Conservation (phyloP, 257 asterid species). For the Jaltomata sinuosa region DNA sequence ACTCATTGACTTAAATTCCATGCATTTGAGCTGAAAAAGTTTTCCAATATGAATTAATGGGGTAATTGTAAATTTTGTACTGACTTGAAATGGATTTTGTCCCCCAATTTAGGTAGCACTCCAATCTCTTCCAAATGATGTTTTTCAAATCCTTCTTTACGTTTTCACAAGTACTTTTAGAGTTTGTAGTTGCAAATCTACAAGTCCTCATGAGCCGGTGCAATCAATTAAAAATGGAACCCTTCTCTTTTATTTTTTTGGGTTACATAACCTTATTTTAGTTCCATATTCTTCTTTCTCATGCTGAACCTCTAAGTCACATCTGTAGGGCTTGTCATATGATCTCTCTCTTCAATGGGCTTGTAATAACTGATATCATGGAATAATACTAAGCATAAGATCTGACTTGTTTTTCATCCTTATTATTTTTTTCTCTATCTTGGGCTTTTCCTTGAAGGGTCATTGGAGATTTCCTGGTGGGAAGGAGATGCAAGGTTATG, state of each 20-base stretch:
- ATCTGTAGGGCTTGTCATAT: neutral
- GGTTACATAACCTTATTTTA: neutral
- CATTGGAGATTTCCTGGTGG: constrained; percentile 99
- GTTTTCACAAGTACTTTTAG: neutral
- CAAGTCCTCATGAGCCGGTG: neutral
- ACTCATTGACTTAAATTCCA: neutral
- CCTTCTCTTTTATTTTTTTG: neutral
- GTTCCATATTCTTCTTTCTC: neutral
- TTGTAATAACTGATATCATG: neutral
- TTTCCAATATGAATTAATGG: neutral
- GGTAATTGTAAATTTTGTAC: neutral
- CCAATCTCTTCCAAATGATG: neutral
- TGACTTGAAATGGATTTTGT: neutral
- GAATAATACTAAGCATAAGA: neutral
- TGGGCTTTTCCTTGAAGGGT: constrained; percentile 49
- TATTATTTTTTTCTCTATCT: neutral
- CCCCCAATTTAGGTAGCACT: neutral
- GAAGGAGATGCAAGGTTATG: constrained; percentile 96
- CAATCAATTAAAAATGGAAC: neutral
- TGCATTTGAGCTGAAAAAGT: neutral
- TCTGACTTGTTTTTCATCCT: neutral
- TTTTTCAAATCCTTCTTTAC: neutral
- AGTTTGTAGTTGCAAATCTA: neutral
- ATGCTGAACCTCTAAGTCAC: neutral
- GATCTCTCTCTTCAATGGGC: neutral